Base-by-base conservation (phyloP, 805 yeast genomes). In the Ogataea allantospora region DNA sequence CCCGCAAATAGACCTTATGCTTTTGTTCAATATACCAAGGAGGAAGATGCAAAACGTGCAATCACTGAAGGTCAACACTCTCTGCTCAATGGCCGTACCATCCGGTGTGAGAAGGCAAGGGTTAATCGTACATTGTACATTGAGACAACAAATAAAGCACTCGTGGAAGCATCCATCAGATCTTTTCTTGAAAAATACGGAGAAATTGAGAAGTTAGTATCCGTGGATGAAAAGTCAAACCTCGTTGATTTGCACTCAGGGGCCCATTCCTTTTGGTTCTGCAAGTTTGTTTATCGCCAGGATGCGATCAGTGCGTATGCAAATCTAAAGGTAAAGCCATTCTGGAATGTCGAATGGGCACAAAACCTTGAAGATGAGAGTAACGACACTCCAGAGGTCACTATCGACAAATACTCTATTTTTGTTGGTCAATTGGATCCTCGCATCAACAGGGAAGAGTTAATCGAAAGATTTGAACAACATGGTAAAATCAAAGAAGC, bases 221-320 rank as follows among this genome's bases (percentile, higher is more conserved):
- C 75, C 14, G 65, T 67, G 29, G 60, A 54, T 16, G 50, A 54
- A 13, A 73, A 73, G 2, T 53, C 52, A 25, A 42, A 46, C 28
- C 30, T 46, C 9, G 47, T 51, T 14, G 45, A 38, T 13, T 25
- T 43, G n/a, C 47, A 48, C n/a, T 21, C 47, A 1, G 44, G 47
- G 17, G 35, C 42, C 2, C 51, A 50, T 30, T 47, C 40, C 4
- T 48, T 38, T 17, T 88, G 95, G 95, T 86, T 80, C 55, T 75
- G 80, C 46, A 83, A 83, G 54, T 87, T 79, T 64, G 83, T 79
- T 2, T 86, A 74, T 57, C 75, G 96, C 30, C 95, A 85, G 57
- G 95, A 88, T 59, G 95, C 96, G 9, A 84, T 86, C 30, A 72
- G 84, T 53, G 95, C 95, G 0, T 87, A 76, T 66, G 88, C 93